Evolutionary conservation across 345 rosid genomes (phyloP), one percentile per base, ranked within the genome.

Genomic region (Firmiana major): DNA sequence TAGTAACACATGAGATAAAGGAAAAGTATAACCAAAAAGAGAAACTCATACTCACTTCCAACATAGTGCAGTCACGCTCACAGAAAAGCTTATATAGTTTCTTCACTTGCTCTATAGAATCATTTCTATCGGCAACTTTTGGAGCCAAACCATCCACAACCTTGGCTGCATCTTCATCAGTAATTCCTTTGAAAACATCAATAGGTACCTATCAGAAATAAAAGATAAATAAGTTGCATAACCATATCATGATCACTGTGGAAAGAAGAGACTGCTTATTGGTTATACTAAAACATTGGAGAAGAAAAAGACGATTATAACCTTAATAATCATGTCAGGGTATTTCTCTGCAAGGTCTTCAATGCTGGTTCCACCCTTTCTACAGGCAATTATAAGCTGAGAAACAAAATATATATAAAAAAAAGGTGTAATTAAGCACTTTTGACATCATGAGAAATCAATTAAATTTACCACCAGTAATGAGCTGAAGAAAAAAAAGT

Each of bases 331-430:
- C 97, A 95, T 90, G 82, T 93, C 91, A 57, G 99, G 99, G 80
- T 87, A 95, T 81, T 97, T 95, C 83, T 93, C 99, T 15, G 99
- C 99, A 75, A 95, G 98, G 82, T 95, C 99, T 86, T 95, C 99
- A 83, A 95, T 95, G 84, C 99, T 93, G 86, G 99, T 95, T 79
- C 99, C 99, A 64, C 99, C 99, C 80, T 93, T 92, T 65, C 90
- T 93, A 78, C 99, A 95, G 63, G 98, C 91, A 79, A 95, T 95
- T 65, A 95, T 93, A 68, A 95, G 81, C 99, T 97, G 90, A 73
- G 79, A 87, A 79, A 54, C 46, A 75, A 43, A 16, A 82, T 34
- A n/a, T n/a, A n/a, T n/a, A n/a, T n/a, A n/a, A 15, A 8, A 36
- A 9, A 46, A 64, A 36, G n/a, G 66, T 8, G 26, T 0, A 69